Percentiles rank a stretch among this genome's conserved stretches.
phyloP scores from a whole-genome alignment of 1,284 basidiomycete genomes.

The Apiotrichum porosum region DNA sequence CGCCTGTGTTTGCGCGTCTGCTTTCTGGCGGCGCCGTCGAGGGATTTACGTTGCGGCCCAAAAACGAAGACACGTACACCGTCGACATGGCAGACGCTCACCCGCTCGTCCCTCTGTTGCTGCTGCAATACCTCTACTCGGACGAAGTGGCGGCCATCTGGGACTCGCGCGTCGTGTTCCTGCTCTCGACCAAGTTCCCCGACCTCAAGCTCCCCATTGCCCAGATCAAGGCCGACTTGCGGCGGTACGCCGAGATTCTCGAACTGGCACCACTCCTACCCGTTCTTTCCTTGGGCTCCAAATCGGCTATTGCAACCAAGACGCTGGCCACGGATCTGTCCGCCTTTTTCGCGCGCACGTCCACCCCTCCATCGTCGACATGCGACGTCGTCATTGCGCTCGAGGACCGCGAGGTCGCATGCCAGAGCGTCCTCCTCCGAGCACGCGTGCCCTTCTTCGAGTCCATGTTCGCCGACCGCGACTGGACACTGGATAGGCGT shows the following conservation, averaged over 20 bases:
- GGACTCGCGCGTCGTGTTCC: slow-evolving; percentile 66
- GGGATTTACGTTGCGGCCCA: slow-evolving; percentile 1
- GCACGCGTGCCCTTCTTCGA: slow-evolving; percentile 81
- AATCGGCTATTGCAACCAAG: slow-evolving; percentile 30
- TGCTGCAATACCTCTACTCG: slow-evolving; percentile 82
- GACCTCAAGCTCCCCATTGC: slow-evolving; percentile 50
- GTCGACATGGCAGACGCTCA: slow-evolving; percentile 28
- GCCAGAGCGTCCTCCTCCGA: slow-evolving; percentile 71
- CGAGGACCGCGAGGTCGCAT: slow-evolving; percentile 62
- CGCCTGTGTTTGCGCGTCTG: slow-evolving; percentile 23
- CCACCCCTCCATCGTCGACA: slow-evolving; percentile 20
- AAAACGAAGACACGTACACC: neutral
- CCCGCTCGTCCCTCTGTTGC: slow-evolving; percentile 63
- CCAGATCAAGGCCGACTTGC: slow-evolving; percentile 63
- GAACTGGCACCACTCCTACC: slow-evolving; percentile 39
- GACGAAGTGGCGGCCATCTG: slow-evolving; percentile 78
- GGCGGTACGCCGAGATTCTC: slow-evolving; percentile 56
- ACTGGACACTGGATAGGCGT: slow-evolving; percentile 70
- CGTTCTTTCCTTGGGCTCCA: slow-evolving; percentile 38
- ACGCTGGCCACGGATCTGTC: slow-evolving; percentile 43
- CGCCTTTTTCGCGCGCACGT: slow-evolving; percentile 45
- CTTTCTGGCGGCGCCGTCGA: slow-evolving; percentile 19
- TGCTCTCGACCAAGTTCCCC: slow-evolving; percentile 52
- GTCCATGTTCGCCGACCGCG: slow-evolving; percentile 75
- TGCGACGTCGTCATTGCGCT: slow-evolving; percentile 72